Base-by-base conservation (phyloP, 1,284 basidiomycete species). In the Naganishia sp. region DNA sequence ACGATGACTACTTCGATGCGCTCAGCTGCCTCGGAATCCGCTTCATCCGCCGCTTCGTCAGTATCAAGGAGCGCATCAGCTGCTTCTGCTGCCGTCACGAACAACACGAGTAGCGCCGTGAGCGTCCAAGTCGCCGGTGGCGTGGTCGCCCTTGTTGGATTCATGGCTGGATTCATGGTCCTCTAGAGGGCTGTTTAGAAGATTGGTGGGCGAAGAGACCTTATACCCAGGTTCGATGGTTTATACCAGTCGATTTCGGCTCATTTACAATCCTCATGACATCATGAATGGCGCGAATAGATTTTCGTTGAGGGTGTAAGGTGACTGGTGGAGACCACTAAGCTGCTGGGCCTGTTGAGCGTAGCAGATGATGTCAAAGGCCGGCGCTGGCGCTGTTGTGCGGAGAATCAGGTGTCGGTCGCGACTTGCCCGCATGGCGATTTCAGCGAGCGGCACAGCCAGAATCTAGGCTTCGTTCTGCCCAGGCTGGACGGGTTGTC, bases 121-220 rank as follows among this genome's bases (percentile, higher is more conserved):
- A 61, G 54, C 41, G 32, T 70, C 28, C 56, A 69, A n/a, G 65
- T 69, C 31, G 68, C 65, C 42, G 58, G 65, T 13, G 65, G 65
- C 7, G 6, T 62, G 4, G 51, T 66, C 18, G 58, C 51, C 17
- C 39, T 66, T 18, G 51, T 87, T 28, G 58, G 47, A 25, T 61
- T 61, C 58, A 39, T 61, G 21, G 47, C 47, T 25, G 58, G 58
- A 28, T 61, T 51, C 35, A 61, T 61, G 47, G 58, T 61, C 35
- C 32, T 61, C 15, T 61, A 61, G 45, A 23, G 18, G 15, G 25
- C 15, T 5, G 17, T 23, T 28, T 7, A 1, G 6, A 9, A 4
- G 2, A 51, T 41, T 32, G 42, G 9, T 11, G 21, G 35, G 25
- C 6, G 6, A 1, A 15, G 25, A 51, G 23, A 51, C 35, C 17